Evolutionary conservation across 2,329 filamentous ascomycete species (phyloP).

Genomic region (Colletotrichum australisinense): DNA sequence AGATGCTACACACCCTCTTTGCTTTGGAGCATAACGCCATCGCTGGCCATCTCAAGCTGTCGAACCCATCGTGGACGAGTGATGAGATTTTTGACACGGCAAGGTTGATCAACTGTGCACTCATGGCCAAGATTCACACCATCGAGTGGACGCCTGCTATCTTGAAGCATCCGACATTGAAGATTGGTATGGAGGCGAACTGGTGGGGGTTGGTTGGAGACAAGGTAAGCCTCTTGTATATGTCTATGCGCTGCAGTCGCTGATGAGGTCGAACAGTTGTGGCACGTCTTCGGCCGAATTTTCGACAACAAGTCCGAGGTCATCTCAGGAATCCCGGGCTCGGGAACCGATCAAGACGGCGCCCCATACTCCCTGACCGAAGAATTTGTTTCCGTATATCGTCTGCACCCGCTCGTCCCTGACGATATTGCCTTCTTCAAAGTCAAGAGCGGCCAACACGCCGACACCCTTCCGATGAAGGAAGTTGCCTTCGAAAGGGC

Average conservation of each 20-base stretch:
- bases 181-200: constrained; percentile 57
- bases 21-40: constrained; percentile 59
- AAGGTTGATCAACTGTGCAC: constrained; percentile 55
- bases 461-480: constrained; percentile 43
- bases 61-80: constrained; percentile 49
- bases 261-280: constrained; percentile 38
- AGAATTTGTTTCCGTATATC: constrained; percentile 49
- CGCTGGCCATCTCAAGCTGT: constrained; percentile 49
- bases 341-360: constrained; percentile 46
- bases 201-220: constrained; percentile 59
- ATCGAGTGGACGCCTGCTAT: constrained; percentile 62
- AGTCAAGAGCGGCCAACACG: constrained; percentile 38
- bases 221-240: constrained; percentile 40
- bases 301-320: constrained; percentile 15
- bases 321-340: constrained; percentile 38
- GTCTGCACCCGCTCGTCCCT: constrained; percentile 54
- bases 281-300: constrained; percentile 46
- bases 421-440: constrained; percentile 43
- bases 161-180: constrained; percentile 53
- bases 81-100: constrained; percentile 58
- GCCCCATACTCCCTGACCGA: constrained; percentile 55
- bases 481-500: constrained; percentile 49
- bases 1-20: constrained; percentile 58
- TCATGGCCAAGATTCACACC: constrained; percentile 63
- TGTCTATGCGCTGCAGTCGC: too few species aligned